A percentile compares a stretch with the other conserved stretches of the same genome.
phyloP scores from a whole-genome alignment of 2,329 filamentous ascomycete species.

The Pestalotiopsis sp. region DNA sequence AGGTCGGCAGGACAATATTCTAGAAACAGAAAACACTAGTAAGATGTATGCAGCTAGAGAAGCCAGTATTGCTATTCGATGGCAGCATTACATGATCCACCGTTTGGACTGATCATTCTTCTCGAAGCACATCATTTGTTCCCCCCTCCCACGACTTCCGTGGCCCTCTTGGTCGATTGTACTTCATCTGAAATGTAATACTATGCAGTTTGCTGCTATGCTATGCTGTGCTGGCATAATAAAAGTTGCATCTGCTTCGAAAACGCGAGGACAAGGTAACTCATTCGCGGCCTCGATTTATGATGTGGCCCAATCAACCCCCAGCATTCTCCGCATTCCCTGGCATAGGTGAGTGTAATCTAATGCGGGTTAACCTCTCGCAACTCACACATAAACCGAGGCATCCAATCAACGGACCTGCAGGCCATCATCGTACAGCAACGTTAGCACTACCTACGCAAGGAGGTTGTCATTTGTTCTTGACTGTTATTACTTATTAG shows the following conservation, averaged over 20 bases:
- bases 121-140: neutral
- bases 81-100: neutral
- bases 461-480: constrained; percentile 8
- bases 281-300: constrained; percentile 17
- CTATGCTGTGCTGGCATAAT: constrained; percentile 18
- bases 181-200: neutral
- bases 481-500: neutral
- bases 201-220: neutral
- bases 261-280: constrained; percentile 10
- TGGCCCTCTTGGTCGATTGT: neutral
- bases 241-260: constrained; percentile 12
- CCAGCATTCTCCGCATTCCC: neutral
- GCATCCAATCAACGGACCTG: neutral
- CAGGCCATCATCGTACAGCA: neutral
- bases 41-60: neutral
- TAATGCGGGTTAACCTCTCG: neutral
- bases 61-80: neutral
- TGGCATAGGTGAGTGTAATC: neutral
- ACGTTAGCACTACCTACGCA: constrained; percentile 15
- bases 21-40: neutral
- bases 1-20: constrained; percentile 1
- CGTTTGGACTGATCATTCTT: neutral
- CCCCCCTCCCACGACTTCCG: neutral
- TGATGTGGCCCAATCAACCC: constrained; percentile 15
- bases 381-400: neutral